phyloP scores from a whole-genome alignment of 768 basidiomycete genomes.

The Auriscalpium vulgare region DNA sequence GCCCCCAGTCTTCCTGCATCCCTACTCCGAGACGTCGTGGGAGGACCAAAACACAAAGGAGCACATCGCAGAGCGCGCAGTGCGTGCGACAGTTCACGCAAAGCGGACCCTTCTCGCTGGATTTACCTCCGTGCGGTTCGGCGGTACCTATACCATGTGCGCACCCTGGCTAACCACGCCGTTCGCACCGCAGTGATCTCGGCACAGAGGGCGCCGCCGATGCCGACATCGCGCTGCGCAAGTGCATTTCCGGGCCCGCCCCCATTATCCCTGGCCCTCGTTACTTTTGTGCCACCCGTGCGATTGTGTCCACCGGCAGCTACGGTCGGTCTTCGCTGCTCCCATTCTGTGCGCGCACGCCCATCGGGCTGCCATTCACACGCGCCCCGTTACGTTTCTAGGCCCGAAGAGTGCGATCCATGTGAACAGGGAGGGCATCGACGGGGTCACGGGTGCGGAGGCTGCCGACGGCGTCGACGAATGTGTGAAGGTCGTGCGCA shows the following conservation, averaged over 20 bases:
- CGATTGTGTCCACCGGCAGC: conserved; percentile 52
- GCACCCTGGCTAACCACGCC: background rate
- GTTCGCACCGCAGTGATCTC: conserved; percentile 36
- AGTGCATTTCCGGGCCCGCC: conserved; percentile 40
- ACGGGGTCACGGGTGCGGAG: conserved; percentile 51
- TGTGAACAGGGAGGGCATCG: conserved; percentile 41
- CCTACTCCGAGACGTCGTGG: conserved; percentile 55
- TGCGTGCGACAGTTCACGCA: conserved; percentile 56
- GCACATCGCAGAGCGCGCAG: conserved; percentile 46
- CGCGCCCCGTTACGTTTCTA: conserved; percentile 14
- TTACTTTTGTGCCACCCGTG: conserved; percentile 52
- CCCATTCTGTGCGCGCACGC: background rate
- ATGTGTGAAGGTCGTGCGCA: conserved; percentile 46
- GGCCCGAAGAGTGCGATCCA: conserved; percentile 46
- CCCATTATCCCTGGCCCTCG: conserved; percentile 52
- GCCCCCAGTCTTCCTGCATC: conserved; percentile 47
- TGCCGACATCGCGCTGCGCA: conserved; percentile 49
- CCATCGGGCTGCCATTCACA: background rate
- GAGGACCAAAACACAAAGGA: conserved; percentile 54
- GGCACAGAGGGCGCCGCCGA: conserved; percentile 64
- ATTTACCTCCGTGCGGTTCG: conserved; percentile 53
- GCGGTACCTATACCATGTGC: background rate
- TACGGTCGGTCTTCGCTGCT: conserved; percentile 36
- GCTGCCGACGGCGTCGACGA: conserved; percentile 49
- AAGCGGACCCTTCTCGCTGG: conserved; percentile 50